Conservation (phyloP, 176 grass and related monocot genomes). For the Oryza meyeriana region DNA sequence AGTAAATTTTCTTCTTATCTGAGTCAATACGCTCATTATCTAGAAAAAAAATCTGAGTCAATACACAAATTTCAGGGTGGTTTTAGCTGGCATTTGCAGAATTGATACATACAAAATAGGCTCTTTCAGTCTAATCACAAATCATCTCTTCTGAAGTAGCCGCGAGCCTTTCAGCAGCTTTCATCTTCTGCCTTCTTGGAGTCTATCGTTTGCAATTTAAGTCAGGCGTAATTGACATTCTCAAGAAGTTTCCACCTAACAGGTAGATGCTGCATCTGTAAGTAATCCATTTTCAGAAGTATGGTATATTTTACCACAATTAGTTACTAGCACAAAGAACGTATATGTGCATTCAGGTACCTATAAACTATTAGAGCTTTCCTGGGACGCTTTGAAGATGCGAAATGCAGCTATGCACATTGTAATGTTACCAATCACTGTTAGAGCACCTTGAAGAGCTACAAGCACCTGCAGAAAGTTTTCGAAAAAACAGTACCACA, state of each 20-base stretch:
- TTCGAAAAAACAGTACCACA: not conserved
- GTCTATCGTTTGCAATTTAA: not conserved
- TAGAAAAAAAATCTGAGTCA: not conserved
- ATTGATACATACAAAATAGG: not conserved
- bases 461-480: conserved; percentile 59
- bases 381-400: conserved; percentile 81
- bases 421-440: conserved; percentile 80
- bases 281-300: not conserved
- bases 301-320: conserved; percentile 3
- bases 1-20: not conserved
- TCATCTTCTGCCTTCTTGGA: not conserved
- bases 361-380: conserved; percentile 60
- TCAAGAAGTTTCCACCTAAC: not conserved
- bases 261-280: not conserved
- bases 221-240: not conserved
- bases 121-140: not conserved
- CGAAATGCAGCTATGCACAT: conserved; percentile 91
- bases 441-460: conserved; percentile 76
- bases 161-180: not conserved
- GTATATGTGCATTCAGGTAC: not conserved
- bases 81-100: not conserved
- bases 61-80: not conserved
- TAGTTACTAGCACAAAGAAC: not conserved
- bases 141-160: conserved; percentile 3
- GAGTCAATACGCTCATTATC: not conserved